phyloP scores from a whole-genome alignment of 306 rosid species.

The Vicia sativa region DNA sequence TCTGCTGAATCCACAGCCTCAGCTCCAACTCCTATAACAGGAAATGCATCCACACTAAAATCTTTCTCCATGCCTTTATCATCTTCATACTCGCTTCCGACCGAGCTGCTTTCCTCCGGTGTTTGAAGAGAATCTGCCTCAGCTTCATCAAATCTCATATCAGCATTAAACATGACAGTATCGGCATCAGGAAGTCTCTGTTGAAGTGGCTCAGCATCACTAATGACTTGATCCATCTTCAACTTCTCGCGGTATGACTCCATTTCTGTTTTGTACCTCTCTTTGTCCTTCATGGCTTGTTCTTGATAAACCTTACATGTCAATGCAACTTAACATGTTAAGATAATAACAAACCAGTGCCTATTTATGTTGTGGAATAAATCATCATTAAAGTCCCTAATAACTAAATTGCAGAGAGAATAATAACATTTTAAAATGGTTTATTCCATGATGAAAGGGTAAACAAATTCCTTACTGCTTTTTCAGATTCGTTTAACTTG shows the following conservation, averaged over 20 bases:
- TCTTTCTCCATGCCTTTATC: conserved; percentile 45
- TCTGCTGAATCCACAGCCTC: conserved; percentile 47
- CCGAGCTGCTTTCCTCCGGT: conserved; percentile 54
- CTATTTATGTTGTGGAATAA: not conserved
- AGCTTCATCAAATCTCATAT: conserved; percentile 48
- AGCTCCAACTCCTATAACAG: conserved; percentile 33
- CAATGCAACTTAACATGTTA: conserved; percentile 21
- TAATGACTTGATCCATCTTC: conserved; percentile 59
- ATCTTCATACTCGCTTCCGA: conserved; percentile 58
- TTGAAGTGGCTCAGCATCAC: conserved; percentile 75
- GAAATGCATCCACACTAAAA: conserved; percentile 41
- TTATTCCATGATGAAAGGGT: not conserved
- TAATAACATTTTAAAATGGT: not conserved
- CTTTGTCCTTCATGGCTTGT: conserved; percentile 83
- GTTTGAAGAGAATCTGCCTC: conserved; percentile 51
- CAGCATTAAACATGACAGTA: conserved; percentile 47
- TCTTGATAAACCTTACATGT: conserved; percentile 78
- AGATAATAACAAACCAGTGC: not conserved
- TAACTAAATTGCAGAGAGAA: not conserved
- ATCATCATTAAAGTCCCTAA: not conserved
- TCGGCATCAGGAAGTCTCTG: conserved; percentile 64
- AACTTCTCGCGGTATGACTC: conserved; percentile 69
- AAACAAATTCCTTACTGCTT: conserved; percentile 54
- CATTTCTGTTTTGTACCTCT: conserved; percentile 80
- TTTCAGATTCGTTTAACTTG: conserved; percentile 65